A percentile compares a stretch with the other conserved stretches of the same genome.
phyloP scores from a whole-genome alignment of 371 early-diverging fungal genomes.

The Circinella minor region DNA sequence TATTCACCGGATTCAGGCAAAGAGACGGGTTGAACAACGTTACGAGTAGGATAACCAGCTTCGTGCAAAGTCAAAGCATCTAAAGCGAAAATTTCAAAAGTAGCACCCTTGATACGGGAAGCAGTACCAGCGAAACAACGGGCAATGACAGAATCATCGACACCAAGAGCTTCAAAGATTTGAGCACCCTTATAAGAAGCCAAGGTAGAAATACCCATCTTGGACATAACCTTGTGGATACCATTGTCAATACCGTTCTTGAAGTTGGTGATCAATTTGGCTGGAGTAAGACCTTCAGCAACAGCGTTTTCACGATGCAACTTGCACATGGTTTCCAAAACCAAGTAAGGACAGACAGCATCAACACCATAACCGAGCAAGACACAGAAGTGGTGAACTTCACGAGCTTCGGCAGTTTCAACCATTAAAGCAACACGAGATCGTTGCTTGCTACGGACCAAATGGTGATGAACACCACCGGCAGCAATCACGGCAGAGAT shows the following conservation, averaged over 20 bases:
- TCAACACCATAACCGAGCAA: slow-evolving; percentile 98
- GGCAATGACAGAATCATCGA: slow-evolving; percentile 86
- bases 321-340: slow-evolving; percentile 87
- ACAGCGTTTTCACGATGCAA: slow-evolving; percentile 83
- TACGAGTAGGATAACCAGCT: slow-evolving; percentile 80
- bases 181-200: slow-evolving; percentile 98
- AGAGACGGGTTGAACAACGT: slow-evolving; percentile 64
- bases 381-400: slow-evolving; percentile 96
- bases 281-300: slow-evolving; percentile 52
- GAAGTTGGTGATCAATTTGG: slow-evolving; percentile 78
- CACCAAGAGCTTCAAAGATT: slow-evolving; percentile 96
- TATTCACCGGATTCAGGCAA: slow-evolving; percentile 94
- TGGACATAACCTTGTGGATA: slow-evolving; percentile 97
- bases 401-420: slow-evolving; percentile 95
- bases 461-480: slow-evolving; percentile 95
- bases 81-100: slow-evolving; percentile 86
- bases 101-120: slow-evolving; percentile 92
- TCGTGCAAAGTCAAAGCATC: slow-evolving; percentile 92
- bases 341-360: slow-evolving; percentile 93
- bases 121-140: slow-evolving; percentile 95
- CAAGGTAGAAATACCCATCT: slow-evolving; percentile 98
- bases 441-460: slow-evolving; percentile 88
- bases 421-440: slow-evolving; percentile 87
- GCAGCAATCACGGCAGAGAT: slow-evolving; percentile 85
- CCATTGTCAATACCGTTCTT: slow-evolving; percentile 91